These are phyloP conservation scores for Mycena indigotica DNA, from an alignment of 768 basidiomycete genomes.

Conservation along the genomic window DNA sequence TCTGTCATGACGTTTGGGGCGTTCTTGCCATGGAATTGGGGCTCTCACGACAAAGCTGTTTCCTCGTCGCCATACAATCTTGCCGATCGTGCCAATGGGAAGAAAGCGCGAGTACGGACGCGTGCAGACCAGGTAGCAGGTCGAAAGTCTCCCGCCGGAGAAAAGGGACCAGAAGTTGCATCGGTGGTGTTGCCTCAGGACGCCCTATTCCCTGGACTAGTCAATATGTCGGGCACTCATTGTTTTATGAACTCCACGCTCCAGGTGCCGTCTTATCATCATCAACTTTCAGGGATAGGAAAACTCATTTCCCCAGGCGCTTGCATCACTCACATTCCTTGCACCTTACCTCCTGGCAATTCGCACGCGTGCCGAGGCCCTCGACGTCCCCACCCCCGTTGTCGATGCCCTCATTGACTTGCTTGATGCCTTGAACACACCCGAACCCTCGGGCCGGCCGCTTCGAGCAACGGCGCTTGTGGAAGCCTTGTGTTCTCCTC, in stretches of 20 bases:
- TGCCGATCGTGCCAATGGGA: conserved; percentile 12
- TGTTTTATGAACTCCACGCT: conserved; percentile 98
- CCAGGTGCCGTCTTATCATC: conserved; percentile 53
- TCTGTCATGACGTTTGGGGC: conserved; percentile 59
- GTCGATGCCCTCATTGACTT: conserved; percentile 78
- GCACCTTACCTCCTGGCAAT: conserved; percentile 78
- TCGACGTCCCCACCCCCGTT: conserved; percentile 85
- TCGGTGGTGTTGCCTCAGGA: conserved; percentile 32
- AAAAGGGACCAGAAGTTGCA: conserved; percentile 20
- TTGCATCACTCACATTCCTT: conserved; percentile 84
- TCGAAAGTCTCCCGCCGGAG: conserved; percentile 22
- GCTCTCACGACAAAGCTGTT: conserved; percentile 43
- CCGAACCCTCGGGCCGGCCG: conserved; percentile 59
- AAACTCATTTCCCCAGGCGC: conserved; percentile 55
- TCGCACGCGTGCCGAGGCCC: conserved; percentile 71
- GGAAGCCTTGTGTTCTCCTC: conserved; percentile 50
- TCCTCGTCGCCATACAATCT: conserved; percentile 15
- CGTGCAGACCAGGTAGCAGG: conserved; percentile 59
- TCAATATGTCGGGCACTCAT: conserved; percentile 94
- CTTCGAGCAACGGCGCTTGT: conserved; percentile 43
- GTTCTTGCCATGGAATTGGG: conserved; percentile 70
- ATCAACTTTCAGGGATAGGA: neutral
- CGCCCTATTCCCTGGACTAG: conserved; percentile 82
- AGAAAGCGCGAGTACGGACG: conserved; percentile 53
- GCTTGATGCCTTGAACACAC: conserved; percentile 68